Base-by-base conservation (phyloP, 2,329 filamentous ascomycete genomes). In the Colletotrichum echinochloae region DNA sequence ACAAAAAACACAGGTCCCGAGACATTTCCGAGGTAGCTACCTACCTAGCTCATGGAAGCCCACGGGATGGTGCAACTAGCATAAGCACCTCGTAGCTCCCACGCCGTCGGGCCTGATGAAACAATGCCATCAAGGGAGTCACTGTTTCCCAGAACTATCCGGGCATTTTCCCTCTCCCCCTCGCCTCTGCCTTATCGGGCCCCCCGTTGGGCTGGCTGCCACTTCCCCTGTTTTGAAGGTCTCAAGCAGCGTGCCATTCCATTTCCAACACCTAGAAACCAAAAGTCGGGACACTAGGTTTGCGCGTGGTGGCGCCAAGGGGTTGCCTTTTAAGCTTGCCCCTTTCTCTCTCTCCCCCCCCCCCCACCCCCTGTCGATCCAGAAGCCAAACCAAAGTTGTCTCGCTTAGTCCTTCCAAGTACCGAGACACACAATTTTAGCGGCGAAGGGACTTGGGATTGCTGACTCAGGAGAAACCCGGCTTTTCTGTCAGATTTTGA, bases 351-450 rank as follows among this genome's bases (percentile, higher is more conserved):
- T n/a, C n/a, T n/a, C n/a, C n/a, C 60, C 23, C 30, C n/a, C 9
- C 18, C 46, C 33, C 5, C 16, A 33, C 16, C 41, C 46, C 60
- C 33, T 62, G 60, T 18, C 48, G 59, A 61, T 61, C 59, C 46
- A 37, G 9, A 52, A 37, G 33, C 35, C 35, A 57, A 41, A 35
- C 54, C 11, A 28, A 41, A 54, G 23, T 14, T 5, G 48, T 28
- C 48, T 52, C 33, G 52, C 20, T 52, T 52, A n/a, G 23, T 14
- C 8, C 33, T 9, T 11, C 7, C 20, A 44, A 44, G 60, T 62
- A 62, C 60, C 48, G 48, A 62, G 48, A 37, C 60, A 23, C 46
- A 7, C 35, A 62, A 33, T 5, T 16, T 39, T 20, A 5, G 33
- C 16, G 26, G 12, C 11, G 18, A n/a, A 44, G 33, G 46, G 28